Evolutionary conservation across 2,329 filamentous ascomycete species (phyloP).

Genomic region (Penicillium griseofulvum): DNA sequence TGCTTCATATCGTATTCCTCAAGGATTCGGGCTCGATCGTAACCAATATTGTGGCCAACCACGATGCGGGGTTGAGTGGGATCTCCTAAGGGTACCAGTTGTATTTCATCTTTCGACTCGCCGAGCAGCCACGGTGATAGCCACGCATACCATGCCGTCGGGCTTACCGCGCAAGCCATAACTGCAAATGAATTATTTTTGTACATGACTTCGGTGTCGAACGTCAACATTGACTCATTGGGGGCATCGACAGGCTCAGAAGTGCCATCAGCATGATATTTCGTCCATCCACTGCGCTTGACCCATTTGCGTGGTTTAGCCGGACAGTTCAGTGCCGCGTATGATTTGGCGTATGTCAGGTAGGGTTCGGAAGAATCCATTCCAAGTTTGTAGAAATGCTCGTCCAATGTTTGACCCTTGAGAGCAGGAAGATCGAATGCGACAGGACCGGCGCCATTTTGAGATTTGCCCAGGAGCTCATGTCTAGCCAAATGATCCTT

Average conservation of each 20-base stretch:
- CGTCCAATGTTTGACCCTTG: slow-evolving; percentile 78
- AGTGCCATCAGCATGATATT: slow-evolving; percentile 73
- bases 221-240: slow-evolving; percentile 77
- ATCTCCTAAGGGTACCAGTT: slow-evolving; percentile 85
- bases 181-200: slow-evolving; percentile 89
- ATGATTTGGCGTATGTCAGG: slow-evolving; percentile 69
- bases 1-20: slow-evolving; percentile 88
- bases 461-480: slow-evolving; percentile 86
- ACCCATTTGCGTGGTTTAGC: slow-evolving; percentile 71
- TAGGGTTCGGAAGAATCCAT: slow-evolving; percentile 85
- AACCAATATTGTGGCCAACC: slow-evolving; percentile 93
- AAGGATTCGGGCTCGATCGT: slow-evolving; percentile 79
- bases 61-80: slow-evolving; percentile 70
- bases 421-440: slow-evolving; percentile 81
- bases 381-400: slow-evolving; percentile 89
- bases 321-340: slow-evolving; percentile 61
- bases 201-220: slow-evolving; percentile 97
- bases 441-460: slow-evolving; percentile 70
- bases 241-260: slow-evolving; percentile 73
- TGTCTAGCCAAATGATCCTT: slow-evolving; percentile 80
- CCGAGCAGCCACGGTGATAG: slow-evolving; percentile 90
- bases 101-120: slow-evolving; percentile 71
- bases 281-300: slow-evolving; percentile 84
- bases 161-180: slow-evolving; percentile 91
- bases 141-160: slow-evolving; percentile 95